A percentile compares a stretch with the other conserved stretches of the same genome.
Conservation (phyloP, 169 alveolate genomes). For the Cystoisospora suis region DNA sequence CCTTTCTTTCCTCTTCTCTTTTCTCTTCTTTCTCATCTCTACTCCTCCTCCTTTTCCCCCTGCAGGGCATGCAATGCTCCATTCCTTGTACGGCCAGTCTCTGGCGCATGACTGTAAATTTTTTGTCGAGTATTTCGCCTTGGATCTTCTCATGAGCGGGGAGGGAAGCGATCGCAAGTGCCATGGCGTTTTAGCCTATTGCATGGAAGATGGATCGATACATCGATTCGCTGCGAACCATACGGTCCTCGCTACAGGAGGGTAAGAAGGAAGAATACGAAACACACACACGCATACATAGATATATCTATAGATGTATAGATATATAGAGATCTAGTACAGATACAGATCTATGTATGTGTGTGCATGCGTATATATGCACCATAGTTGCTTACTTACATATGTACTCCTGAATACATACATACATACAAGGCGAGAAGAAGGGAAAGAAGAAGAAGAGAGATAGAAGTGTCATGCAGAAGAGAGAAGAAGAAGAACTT, state of each 20-base stretch:
- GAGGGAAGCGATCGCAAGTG: conserved; percentile 76
- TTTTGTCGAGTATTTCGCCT: conserved; percentile 96
- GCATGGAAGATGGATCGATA: conserved; percentile 95
- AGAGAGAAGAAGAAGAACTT: neutral
- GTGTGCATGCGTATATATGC: neutral
- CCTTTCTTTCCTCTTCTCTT: neutral
- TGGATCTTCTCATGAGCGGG: conserved; percentile 92
- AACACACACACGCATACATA: neutral
- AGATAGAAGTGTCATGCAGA: neutral
- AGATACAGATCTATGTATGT: conserved; percentile 77
- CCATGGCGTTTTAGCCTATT: conserved; percentile 92
- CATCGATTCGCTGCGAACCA: conserved; percentile 95
- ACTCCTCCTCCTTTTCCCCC: neutral
- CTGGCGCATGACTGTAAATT: conserved; percentile 91
- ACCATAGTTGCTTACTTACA: conserved; percentile 93
- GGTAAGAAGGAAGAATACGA: conserved; percentile 71
- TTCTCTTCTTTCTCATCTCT: neutral
- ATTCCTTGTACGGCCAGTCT: conserved; percentile 93
- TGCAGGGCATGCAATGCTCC: conserved; percentile 97
- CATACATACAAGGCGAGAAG: no score
- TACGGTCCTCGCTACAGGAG: conserved; percentile 97
- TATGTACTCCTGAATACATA: neutral
- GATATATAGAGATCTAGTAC: conserved; percentile 87
- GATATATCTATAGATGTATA: neutral
- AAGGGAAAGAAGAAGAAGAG: neutral